A percentile compares a stretch with the other conserved stretches of the same genome.
phyloP scores from a whole-genome alignment of 2,329 filamentous ascomycete species.

The Chalaropsis ovoidea region DNA sequence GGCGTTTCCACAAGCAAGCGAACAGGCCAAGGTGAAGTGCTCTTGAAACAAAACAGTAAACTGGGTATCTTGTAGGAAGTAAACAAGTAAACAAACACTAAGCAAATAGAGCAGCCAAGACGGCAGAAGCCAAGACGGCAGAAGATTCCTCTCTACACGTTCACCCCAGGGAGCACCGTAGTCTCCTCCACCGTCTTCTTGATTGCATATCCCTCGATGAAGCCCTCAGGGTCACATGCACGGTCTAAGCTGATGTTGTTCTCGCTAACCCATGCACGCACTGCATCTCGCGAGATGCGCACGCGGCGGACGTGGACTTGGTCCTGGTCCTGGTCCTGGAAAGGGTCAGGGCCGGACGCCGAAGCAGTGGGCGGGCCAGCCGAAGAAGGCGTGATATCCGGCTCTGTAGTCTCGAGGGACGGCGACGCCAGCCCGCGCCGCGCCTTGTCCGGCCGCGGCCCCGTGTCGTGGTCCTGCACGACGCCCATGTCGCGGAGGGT shows the following conservation, averaged over 20 bases:
- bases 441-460: constrained; percentile 29
- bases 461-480: constrained; percentile 47
- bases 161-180: neutral
- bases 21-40: neutral
- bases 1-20: constrained; percentile 10
- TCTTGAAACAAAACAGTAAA: constrained; percentile 4
- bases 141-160: neutral
- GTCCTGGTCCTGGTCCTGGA: neutral
- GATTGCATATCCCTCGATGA: constrained; percentile 56
- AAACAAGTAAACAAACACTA: neutral
- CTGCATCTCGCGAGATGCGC: constrained; percentile 43
- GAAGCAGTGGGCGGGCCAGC: constrained; percentile 1
- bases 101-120: neutral
- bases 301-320: constrained; percentile 34
- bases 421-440: constrained; percentile 20
- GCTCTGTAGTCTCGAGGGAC: too few relatives aligned
- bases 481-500: constrained; percentile 73
- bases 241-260: constrained; percentile 54
- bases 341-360: neutral
- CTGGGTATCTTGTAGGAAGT: neutral
- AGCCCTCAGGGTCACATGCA: constrained; percentile 64
- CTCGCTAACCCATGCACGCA: constrained; percentile 56
- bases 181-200: constrained; percentile 29
- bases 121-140: too few relatives aligned
- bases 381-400: neutral